phyloP scores from a whole-genome alignment of 1,139 yeast species.

The Pichia cactophila region DNA sequence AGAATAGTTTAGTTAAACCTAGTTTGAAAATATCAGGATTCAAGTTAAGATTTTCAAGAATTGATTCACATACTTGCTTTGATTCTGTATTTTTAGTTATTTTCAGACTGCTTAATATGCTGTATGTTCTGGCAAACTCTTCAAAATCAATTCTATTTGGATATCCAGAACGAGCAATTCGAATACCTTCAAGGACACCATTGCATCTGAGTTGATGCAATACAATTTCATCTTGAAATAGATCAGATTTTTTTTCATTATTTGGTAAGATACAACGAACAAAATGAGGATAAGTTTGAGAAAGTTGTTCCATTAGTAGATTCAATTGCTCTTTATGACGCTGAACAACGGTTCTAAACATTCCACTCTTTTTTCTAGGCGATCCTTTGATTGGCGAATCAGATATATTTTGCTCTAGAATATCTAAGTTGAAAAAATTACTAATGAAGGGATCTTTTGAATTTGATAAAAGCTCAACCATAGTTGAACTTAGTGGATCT shows the following conservation, averaged over 20 bases:
- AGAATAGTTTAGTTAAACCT: slow-evolving; percentile 81
- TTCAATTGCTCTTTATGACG: slow-evolving; percentile 77
- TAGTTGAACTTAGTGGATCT: slow-evolving; percentile 82
- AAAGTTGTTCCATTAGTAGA: slow-evolving; percentile 64
- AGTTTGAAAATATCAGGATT: slow-evolving; percentile 65
- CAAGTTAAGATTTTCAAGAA: slow-evolving; percentile 53
- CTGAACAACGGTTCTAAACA: slow-evolving; percentile 77
- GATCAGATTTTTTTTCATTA: slow-evolving; percentile 58
- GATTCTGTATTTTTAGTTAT: slow-evolving; percentile 23
- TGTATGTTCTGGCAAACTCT: slow-evolving; percentile 71
- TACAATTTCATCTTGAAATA: slow-evolving; percentile 70
- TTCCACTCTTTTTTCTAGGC: slow-evolving; percentile 27
- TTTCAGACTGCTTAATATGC: slow-evolving; percentile 38
- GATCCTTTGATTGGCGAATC: slow-evolving; percentile 26
- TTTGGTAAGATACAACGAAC: slow-evolving; percentile 95
- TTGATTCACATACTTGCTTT: slow-evolving; percentile 61
- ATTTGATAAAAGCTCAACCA: slow-evolving; percentile 47
- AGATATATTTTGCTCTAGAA: slow-evolving; percentile 19
- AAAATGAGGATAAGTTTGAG: slow-evolving; percentile 88
- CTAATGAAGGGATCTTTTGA: slow-evolving; percentile 52
- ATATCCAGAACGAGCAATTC: slow-evolving; percentile 95
- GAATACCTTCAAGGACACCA: slow-evolving; percentile 96
- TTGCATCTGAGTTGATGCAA: slow-evolving; percentile 89
- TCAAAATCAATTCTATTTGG: slow-evolving; percentile 86
- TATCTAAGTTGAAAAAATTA: slow-evolving; percentile 35